These are phyloP conservation scores for Trichoderma oligosporum DNA, from an alignment of 2,329 filamentous ascomycete species.

Conservation along the genomic window DNA sequence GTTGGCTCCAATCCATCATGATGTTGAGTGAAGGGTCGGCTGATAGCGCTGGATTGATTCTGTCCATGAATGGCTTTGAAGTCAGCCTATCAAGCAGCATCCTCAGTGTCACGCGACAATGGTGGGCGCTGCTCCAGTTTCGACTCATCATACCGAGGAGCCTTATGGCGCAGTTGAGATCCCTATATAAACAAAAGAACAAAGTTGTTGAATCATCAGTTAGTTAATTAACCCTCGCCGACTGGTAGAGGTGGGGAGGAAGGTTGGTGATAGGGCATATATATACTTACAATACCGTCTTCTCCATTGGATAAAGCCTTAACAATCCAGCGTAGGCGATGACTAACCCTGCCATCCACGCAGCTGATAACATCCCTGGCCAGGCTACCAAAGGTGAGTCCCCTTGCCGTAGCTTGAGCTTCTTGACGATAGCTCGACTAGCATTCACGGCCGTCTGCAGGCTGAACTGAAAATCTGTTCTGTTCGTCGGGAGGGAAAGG, in stretches of 20 bases:
- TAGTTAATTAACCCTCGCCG: no score
- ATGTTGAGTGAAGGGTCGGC: constrained; percentile 2
- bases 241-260: no score
- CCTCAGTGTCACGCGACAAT: constrained; percentile 11
- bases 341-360: constrained; percentile 13
- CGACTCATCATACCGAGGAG: constrained; percentile 16
- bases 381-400: constrained; percentile 11
- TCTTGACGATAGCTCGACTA: constrained; percentile 12
- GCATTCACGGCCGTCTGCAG: constrained; percentile 9
- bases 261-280: background rate
- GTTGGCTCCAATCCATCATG: constrained; percentile 9
- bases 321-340: constrained; percentile 10
- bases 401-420: constrained; percentile 9
- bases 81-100: constrained; percentile 10
- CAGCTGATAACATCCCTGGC: constrained; percentile 12
- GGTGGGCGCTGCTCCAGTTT: constrained; percentile 15
- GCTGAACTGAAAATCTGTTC: constrained; percentile 13
- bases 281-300: constrained; percentile 4
- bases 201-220: no score
- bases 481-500: constrained; percentile 7
- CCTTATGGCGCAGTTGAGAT: constrained; percentile 12
- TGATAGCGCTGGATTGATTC: constrained; percentile 2
- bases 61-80: constrained; percentile 8
- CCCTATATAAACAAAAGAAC: background rate
- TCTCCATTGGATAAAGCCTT: constrained; percentile 12